Percentiles rank a stretch among this genome's conserved stretches.
These are phyloP conservation scores for Capronia epimyces DNA, from an alignment of 2,329 filamentous ascomycete genomes.

Conservation along the genomic window DNA sequence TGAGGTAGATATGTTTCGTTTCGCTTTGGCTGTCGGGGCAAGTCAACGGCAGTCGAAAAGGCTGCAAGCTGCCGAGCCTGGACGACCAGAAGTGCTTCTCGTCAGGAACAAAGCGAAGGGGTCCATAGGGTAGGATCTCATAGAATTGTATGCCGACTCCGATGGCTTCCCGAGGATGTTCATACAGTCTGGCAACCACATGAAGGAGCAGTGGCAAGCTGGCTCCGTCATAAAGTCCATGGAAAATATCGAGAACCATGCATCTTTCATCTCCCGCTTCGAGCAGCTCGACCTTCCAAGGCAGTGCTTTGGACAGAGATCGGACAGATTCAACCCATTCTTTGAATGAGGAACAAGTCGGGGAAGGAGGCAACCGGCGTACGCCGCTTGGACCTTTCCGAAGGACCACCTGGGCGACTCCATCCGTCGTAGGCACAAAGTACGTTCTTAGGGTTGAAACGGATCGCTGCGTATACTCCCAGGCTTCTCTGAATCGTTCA, in stretches of 20 bases:
- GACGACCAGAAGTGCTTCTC: conserved; percentile 63
- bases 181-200: conserved; percentile 52
- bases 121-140: conserved; percentile 63
- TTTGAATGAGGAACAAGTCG: conserved; percentile 45
- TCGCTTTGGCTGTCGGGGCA: not conserved
- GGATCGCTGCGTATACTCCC: conserved; percentile 48
- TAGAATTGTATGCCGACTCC: conserved; percentile 33
- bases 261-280: conserved; percentile 28
- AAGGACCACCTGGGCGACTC: conserved; percentile 65
- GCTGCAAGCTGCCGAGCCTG: conserved; percentile 20
- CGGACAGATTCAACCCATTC: conserved; percentile 54
- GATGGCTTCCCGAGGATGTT: not conserved
- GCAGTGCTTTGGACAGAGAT: conserved; percentile 32
- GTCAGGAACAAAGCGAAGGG: conserved; percentile 49
- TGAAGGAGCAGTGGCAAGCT: conserved; percentile 66
- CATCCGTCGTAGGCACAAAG: conserved; percentile 68
- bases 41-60: conserved; percentile 4
- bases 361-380: conserved; percentile 41
- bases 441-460: conserved; percentile 65
- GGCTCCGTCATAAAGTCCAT: conserved; percentile 79
- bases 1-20: not conserved
- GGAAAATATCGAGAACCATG: conserved; percentile 68
- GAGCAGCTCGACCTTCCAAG: conserved; percentile 35
- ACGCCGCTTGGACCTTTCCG: not conserved
- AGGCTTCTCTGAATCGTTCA: conserved; percentile 51